Evolutionary conservation across 164 flowering plant genomes (phyloP).

Genomic region (grape (Vitis vinifera)): DNA sequence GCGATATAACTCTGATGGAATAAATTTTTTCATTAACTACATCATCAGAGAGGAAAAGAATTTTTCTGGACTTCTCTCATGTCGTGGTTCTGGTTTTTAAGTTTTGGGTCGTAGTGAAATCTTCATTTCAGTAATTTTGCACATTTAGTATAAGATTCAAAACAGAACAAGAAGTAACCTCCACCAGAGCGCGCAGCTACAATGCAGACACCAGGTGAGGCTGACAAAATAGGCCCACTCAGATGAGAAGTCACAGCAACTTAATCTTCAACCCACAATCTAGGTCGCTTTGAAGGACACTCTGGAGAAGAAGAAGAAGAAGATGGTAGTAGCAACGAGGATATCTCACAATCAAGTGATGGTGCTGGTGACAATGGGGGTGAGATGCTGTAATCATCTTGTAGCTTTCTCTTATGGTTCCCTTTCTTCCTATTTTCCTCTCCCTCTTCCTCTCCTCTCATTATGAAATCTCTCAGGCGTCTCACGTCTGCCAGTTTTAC

Average conservation of each 20-base stretch:
- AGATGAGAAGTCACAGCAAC: background rate
- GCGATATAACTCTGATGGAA: no score
- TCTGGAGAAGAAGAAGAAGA: slow-evolving; percentile 1
- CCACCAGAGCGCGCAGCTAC: background rate
- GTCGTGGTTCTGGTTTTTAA: background rate
- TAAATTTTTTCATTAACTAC: no score
- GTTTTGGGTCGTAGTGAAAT: background rate
- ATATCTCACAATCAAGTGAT: background rate
- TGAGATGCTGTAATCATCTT: background rate
- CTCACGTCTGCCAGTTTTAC: slow-evolving; percentile 79
- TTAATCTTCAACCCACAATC: slow-evolving; percentile 7
- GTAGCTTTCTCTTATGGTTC: slow-evolving; percentile 12
- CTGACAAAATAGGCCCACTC: background rate
- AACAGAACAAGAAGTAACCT: background rate
- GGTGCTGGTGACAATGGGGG: background rate
- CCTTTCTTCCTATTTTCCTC: slow-evolving; percentile 16
- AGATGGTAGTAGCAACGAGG: background rate
- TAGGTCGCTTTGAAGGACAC: slow-evolving; percentile 20
- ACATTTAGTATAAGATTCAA: background rate
- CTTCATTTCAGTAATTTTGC: background rate
- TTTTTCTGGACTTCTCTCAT: no score
- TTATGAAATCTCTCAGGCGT: slow-evolving; percentile 51
- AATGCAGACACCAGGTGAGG: background rate
- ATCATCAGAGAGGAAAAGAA: no score
- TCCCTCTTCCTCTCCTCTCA: slow-evolving; percentile 31